Evolutionary conservation across 805 yeast genomes (phyloP).

Genomic region (Kazachstania africana): DNA sequence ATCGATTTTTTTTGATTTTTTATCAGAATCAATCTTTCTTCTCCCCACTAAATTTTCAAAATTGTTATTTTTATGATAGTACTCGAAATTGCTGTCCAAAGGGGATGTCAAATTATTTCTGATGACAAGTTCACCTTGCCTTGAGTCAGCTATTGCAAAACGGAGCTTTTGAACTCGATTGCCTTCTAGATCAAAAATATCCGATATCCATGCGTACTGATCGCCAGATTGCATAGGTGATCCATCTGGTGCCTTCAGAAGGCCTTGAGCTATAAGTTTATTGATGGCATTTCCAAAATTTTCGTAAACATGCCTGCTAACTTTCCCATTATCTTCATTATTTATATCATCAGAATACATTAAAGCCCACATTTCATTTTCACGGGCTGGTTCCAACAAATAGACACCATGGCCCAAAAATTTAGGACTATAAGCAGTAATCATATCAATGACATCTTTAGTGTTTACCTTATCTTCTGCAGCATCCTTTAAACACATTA

Average conservation of each 20-base stretch:
- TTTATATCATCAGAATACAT: slow-evolving; percentile 1
- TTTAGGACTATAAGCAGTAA: slow-evolving; percentile 13
- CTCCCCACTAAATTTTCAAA: too few relatives aligned
- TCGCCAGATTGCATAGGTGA: not conserved
- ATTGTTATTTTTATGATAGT: too few relatives aligned
- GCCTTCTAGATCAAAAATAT: not conserved
- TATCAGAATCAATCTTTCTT: too few relatives aligned
- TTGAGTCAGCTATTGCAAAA: too few relatives aligned
- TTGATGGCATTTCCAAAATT: slow-evolving; percentile 15
- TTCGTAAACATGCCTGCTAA: slow-evolving; percentile 2
- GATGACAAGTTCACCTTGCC: too few relatives aligned
- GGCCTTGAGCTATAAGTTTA: slow-evolving; percentile 6
- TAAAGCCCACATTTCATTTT: slow-evolving; percentile 1
- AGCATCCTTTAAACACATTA: slow-evolving; percentile 7
- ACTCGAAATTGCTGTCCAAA: too few relatives aligned
- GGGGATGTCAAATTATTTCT: too few relatives aligned
- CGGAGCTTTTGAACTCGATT: too few relatives aligned
- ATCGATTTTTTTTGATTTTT: too few relatives aligned
- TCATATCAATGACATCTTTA: slow-evolving; percentile 7
- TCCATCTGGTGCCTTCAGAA: not conserved
- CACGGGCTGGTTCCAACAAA: slow-evolving; percentile 8
- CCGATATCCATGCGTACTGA: not conserved
- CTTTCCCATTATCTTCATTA: not conserved
- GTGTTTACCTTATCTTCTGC: not conserved
- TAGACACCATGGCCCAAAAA: slow-evolving; percentile 21